Evolutionary conservation across 2,329 filamentous ascomycete genomes (phyloP), one percentile per base, ranked within the genome.

Genomic region (Penicillium nordicum): DNA sequence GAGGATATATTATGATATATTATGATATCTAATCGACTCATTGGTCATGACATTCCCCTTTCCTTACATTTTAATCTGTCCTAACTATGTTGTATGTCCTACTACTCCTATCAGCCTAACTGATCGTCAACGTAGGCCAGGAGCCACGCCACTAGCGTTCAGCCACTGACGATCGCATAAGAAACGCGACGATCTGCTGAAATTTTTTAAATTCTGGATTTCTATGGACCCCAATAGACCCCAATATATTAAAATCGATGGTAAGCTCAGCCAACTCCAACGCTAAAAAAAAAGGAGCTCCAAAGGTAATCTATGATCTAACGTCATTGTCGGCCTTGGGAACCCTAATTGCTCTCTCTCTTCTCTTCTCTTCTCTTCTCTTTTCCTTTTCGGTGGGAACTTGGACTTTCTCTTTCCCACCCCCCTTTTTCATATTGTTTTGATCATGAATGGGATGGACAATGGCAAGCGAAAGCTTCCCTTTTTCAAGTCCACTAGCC

Each of bases 151-250:
- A 60, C 59, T 55, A 54, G 56, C 41, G 45, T 36, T 7, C 53
- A 61, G 63, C 63, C 63, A 66, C 63, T 60, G 63, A 66, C 63
- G 63, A 65, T 65, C 63, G 30, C 30, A 14, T 32, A 44, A 56
- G 41, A 59, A 46, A 51, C 40, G 16, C 55, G 54, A 49, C 38
- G 53, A 57, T 51, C 38, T 25, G 29, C 6, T 18, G 48, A 34
- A 50, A 44, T 50, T 44, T 50, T 29, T 25, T 18, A 21, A 18
- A 25, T 14, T n/a, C 34, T n/a, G 29, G 25, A 34, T 25, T 12
- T 18, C 2, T 25, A 23, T 34, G 9, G 40, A 23, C 40, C 12
- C 10, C 10, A 27, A 27, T 27, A 9, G 7, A 27, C 27, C 27
- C 10, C 21, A 21, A 21, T 21, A 21, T 21, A 21, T 21, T 21